These are phyloP conservation scores for Pleurotus eryngii DNA, from an alignment of 768 basidiomycete species.

Conservation along the genomic window DNA sequence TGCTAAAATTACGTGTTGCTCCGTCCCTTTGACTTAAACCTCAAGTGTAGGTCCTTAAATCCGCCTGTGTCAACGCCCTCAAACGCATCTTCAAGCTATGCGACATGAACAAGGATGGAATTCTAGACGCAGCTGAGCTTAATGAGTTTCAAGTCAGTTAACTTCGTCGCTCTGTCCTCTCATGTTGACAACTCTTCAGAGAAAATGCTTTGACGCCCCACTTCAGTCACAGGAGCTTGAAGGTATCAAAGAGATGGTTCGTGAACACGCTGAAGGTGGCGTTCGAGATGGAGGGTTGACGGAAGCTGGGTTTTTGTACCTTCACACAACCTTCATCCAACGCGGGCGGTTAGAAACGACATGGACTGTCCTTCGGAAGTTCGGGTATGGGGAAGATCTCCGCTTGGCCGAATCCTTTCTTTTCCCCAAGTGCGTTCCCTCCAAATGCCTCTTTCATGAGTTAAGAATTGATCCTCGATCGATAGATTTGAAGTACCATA, in stretches of 20 bases:
- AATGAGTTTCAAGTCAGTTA: slow-evolving; percentile 90
- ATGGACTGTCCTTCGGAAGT: slow-evolving; percentile 93
- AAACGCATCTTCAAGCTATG: slow-evolving; percentile 95
- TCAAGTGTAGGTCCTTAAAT: slow-evolving; percentile 74
- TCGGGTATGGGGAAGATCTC: slow-evolving; percentile 95
- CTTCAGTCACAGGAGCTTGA: slow-evolving; percentile 91
- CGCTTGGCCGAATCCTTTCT: slow-evolving; percentile 86
- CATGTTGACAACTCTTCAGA: slow-evolving; percentile 36
- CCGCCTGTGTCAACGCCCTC: slow-evolving; percentile 84
- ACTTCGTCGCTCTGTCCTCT: neutral
- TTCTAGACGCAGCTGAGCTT: slow-evolving; percentile 85
- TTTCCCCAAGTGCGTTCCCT: slow-evolving; percentile 70
- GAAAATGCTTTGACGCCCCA: slow-evolving; percentile 94
- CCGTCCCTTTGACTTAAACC: slow-evolving; percentile 11
- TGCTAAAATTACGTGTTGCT: slow-evolving; percentile 3
- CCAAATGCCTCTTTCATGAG: slow-evolving; percentile 2
- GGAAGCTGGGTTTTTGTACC: slow-evolving; percentile 88
- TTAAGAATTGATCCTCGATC: slow-evolving; percentile 6
- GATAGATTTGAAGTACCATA: slow-evolving; percentile 86
- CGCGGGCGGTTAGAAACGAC: slow-evolving; percentile 94
- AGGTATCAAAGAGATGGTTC: slow-evolving; percentile 93
- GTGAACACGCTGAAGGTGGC: slow-evolving; percentile 70
- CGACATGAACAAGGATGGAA: slow-evolving; percentile 90
- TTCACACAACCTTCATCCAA: slow-evolving; percentile 97
- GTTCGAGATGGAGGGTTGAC: slow-evolving; percentile 82